Evolutionary conservation across 2,329 filamentous ascomycete genomes (phyloP).

Genomic region (Aspergillus pseudoterreus): DNA sequence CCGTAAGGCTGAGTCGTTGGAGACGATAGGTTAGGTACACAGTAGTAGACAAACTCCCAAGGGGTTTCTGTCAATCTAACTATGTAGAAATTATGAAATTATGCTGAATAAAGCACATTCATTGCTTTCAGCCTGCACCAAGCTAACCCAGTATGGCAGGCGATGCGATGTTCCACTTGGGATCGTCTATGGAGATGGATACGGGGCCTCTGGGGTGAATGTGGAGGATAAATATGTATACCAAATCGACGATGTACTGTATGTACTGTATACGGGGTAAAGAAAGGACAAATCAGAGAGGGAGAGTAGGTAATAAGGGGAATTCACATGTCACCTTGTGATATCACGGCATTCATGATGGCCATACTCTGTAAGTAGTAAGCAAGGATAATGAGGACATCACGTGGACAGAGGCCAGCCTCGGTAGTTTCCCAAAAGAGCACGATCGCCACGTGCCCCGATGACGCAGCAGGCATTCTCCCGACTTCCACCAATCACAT

Average conservation of each 20-base stretch:
- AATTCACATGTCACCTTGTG: no score
- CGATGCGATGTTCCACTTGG: not conserved
- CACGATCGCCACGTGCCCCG: not conserved
- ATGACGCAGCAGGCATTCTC: conserved; percentile 14
- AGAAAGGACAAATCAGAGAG: not conserved
- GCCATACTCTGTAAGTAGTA: not conserved
- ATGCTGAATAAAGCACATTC: not conserved
- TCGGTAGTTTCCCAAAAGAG: conserved; percentile 18
- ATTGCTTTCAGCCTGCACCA: not conserved
- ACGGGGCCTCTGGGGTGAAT: no score
- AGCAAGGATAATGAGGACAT: not conserved
- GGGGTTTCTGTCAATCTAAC: not conserved
- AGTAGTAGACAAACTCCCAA: no score
- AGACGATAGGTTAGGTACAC: not conserved
- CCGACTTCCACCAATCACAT: not conserved
- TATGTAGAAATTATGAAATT: not conserved
- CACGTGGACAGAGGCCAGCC: conserved; percentile 8
- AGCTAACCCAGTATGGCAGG: not conserved
- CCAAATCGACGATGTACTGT: not conserved
- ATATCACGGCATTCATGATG: no score
- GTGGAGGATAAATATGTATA: no score
- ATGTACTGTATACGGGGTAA: not conserved
- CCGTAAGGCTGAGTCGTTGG: no score
- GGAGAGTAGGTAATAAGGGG: not conserved
- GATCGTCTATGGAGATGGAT: not conserved